These are phyloP conservation scores for Globisporangium emineosum DNA, from an alignment of 352 stramenopile species.

Conservation along the genomic window DNA sequence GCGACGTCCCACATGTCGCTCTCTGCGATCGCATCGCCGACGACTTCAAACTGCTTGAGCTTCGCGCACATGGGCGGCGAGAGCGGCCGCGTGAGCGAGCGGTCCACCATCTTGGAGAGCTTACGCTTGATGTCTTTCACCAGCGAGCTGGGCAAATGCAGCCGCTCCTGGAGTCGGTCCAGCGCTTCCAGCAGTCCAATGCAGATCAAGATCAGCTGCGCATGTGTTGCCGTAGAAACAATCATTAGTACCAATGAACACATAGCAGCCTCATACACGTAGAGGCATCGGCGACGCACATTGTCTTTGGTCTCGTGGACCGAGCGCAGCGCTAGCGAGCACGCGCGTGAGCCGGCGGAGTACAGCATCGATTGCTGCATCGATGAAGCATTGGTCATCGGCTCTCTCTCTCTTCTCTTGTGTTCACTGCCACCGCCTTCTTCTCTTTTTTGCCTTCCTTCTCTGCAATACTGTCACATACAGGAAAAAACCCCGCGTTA, in stretches of 20 bases:
- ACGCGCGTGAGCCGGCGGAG: slow-evolving; percentile 40
- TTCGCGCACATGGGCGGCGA: slow-evolving; percentile 22
- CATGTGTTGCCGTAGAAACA: not conserved
- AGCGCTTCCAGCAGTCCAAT: slow-evolving; percentile 72
- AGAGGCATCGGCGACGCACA: slow-evolving; percentile 22
- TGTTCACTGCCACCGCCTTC: not conserved
- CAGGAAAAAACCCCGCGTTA: not conserved
- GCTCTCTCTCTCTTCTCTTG: slow-evolving; percentile 2
- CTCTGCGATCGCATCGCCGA: slow-evolving; percentile 53
- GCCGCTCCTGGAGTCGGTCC: slow-evolving; percentile 65
- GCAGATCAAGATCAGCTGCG: slow-evolving; percentile 76
- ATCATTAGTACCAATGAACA: not conserved
- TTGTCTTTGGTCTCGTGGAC: slow-evolving; percentile 73
- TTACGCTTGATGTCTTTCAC: slow-evolving; percentile 76
- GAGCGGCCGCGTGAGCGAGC: slow-evolving; percentile 34
- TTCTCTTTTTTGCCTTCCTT: not conserved
- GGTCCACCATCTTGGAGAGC: slow-evolving; percentile 60
- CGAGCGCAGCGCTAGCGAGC: slow-evolving; percentile 56
- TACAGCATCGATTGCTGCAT: slow-evolving; percentile 24
- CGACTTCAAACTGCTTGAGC: slow-evolving; percentile 20
- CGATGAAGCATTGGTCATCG: slow-evolving; percentile 14
- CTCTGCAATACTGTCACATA: not conserved
- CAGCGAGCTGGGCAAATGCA: slow-evolving; percentile 61
- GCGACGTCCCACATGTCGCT: slow-evolving; percentile 51
- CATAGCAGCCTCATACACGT: not conserved